Evolutionary conservation across 306 rosid genomes (phyloP).

Genomic region (Prunus mira): DNA sequence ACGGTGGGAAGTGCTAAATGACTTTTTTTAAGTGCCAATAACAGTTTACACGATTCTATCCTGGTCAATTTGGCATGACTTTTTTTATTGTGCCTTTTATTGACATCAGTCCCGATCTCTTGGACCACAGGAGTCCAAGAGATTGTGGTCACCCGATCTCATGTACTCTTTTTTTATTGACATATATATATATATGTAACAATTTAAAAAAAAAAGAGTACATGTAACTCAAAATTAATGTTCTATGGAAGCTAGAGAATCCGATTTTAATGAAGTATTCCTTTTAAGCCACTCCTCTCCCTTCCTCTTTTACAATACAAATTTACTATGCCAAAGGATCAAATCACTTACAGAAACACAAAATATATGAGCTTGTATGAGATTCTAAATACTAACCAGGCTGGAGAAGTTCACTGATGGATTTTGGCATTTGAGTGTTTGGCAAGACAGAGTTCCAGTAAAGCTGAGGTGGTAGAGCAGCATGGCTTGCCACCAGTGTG

Average conservation of each 20-base stretch:
- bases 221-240: background rate
- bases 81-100: background rate
- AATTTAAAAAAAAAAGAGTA: background rate
- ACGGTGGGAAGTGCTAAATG: too few species aligned
- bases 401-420: constrained; percentile 41
- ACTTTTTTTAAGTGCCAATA: too few species aligned
- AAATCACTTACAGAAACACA: background rate
- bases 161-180: too few species aligned
- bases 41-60: too few species aligned
- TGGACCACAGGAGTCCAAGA: too few species aligned
- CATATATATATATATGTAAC: background rate
- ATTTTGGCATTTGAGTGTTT: constrained; percentile 59
- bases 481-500: constrained; percentile 45
- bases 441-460: constrained; percentile 70
- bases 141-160: too few species aligned
- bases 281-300: background rate
- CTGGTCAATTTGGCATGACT: background rate
- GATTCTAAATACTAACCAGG: constrained; percentile 34
- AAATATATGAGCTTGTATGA: background rate
- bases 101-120: too few species aligned
- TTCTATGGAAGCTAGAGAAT: background rate
- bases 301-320: background rate
- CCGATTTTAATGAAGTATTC: background rate
- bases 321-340: background rate
- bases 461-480: constrained; percentile 54